Evolutionary conservation across 306 rosid genomes (phyloP), one percentile per base, ranked within the genome.

Genomic region (Phaseolus lunatus): DNA sequence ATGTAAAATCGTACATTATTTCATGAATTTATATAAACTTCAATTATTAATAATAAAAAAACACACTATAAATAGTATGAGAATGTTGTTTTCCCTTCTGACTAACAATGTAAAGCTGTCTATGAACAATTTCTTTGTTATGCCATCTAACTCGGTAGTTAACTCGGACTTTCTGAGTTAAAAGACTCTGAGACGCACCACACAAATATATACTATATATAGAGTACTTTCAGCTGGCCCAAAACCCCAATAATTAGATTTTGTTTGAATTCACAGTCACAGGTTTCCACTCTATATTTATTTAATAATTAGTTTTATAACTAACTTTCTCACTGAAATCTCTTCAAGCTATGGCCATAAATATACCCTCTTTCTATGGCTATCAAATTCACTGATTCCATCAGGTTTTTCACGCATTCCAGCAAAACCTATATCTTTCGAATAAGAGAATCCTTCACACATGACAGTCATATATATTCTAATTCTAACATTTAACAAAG

Each of bases 371-470:
- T 54, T 56, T 67, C 70, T 50, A 9, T 27, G 20, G 29, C 27
- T 27, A 63, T 56, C 58, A 53, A 73, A n/a, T 63, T 52, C 75
- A 68, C 16, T 45, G 37, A 71, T 53, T 57, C 56, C 9, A 11
- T 7, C 31, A 75, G 81, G 72, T 16, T 72, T 85, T 56, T 74
- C 52, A 75, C 77, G 82, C 70, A 78, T 67, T 68, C 7, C 64
- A 76, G 56, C 63, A 49, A 78, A 49, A 26, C 12, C 29, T 44
- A 9, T 71, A 73, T 33, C 72, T 74, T 75, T 84, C 50, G 70
- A 73, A 70, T 75, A 72, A 63, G 76, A 80, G 75, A 80, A 44
- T 73, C 80, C 74, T 61, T 66, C 76, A 82, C 84, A 73, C 84
- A 70, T 77, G 84, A 24, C 74, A n/a, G 67, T 76, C 80, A 63